A percentile compares a stretch with the other conserved stretches of the same genome.
Evolutionary conservation across 2,329 filamentous ascomycete species (phyloP).

Genomic region (Fusarium anthophilum): DNA sequence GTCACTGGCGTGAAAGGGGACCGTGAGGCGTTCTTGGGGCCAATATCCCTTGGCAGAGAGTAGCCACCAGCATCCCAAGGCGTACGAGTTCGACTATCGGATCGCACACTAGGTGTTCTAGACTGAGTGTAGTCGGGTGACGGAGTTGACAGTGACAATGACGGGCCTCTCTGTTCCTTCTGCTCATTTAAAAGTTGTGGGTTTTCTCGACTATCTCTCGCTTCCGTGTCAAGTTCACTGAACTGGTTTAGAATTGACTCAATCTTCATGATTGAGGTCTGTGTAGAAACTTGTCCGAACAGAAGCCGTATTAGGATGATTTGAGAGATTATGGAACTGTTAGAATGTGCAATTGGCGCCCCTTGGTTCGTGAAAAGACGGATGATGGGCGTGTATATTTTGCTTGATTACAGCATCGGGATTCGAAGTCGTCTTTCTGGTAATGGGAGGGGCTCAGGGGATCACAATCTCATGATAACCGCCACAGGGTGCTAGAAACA

Average conservation of each 20-base stretch:
- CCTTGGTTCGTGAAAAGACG: neutral
- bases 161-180: conserved; percentile 10
- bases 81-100: conserved; percentile 48
- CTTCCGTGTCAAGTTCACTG: conserved; percentile 23
- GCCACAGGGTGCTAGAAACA: conserved; percentile 13
- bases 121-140: conserved; percentile 45
- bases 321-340: conserved; percentile 4
- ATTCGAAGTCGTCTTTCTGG: conserved; percentile 16
- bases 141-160: conserved; percentile 46
- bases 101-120: conserved; percentile 34
- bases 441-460: conserved; percentile 20
- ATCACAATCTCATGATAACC: conserved; percentile 29
- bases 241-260: conserved; percentile 38
- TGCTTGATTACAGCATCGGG: conserved; percentile 18
- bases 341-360: neutral
- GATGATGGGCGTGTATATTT: conserved; percentile 21
- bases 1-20: conserved; percentile 36
- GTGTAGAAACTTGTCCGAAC: neutral
- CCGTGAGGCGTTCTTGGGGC: conserved; percentile 47
- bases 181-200: conserved; percentile 4
- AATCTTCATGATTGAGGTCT: conserved; percentile 27
- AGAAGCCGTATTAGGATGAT: conserved; percentile 7
- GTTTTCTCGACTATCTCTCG: conserved; percentile 10
- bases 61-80: conserved; percentile 64
- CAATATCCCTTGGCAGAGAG: conserved; percentile 54